Base-by-base conservation (phyloP, 306 rosid genomes). In the Prunus davidiana region DNA sequence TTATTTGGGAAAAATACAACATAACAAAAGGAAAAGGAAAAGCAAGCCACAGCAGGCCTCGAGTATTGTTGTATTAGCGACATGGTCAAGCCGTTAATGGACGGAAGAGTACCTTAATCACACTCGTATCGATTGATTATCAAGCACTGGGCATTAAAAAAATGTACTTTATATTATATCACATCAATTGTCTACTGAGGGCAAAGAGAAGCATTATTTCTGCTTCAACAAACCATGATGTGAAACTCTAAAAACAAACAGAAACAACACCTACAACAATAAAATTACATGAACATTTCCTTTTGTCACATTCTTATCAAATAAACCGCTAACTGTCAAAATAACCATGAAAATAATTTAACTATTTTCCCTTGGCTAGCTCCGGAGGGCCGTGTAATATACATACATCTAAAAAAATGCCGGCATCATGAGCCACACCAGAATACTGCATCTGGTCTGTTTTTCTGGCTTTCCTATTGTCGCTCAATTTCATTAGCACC, bases 381-480 rank as follows among this genome's bases (percentile, higher is more conserved):
- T 27, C 80, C 80, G 79, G 72, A 70, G 46, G 74, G 74, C 81
- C 69, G 76, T 54, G 79, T 75, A 81, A 72, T 76, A 45, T 69
- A 70, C 84, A 60, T 47, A 64, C 82, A 52, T 52, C 73, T 71
- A 67, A 74, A 71, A 80, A 73, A 58, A 51, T 76, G 78, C 85
- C 65, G 72, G 77, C 78, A 60, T 55, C 24, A 52, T 61, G 56
- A 58, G 76, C 65, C 60, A 43, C 18, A 61, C 80, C 81, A 77
- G 65, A 82, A 71, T 73, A 34, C 75, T 69, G 77, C 60, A 74
- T 67, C 80, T 77, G 80, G 82, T 80, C 67, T 73, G 49, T 83
- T 67, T 69, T 58, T 66, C 78, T 67, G 45, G 62, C 80, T 77
- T 43, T 60, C 65, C 73, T 79, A 75, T 64, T 57, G 70, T 64